phyloP scores from a whole-genome alignment of 2,329 filamentous ascomycete species.

The Laburnicola sp. region DNA sequence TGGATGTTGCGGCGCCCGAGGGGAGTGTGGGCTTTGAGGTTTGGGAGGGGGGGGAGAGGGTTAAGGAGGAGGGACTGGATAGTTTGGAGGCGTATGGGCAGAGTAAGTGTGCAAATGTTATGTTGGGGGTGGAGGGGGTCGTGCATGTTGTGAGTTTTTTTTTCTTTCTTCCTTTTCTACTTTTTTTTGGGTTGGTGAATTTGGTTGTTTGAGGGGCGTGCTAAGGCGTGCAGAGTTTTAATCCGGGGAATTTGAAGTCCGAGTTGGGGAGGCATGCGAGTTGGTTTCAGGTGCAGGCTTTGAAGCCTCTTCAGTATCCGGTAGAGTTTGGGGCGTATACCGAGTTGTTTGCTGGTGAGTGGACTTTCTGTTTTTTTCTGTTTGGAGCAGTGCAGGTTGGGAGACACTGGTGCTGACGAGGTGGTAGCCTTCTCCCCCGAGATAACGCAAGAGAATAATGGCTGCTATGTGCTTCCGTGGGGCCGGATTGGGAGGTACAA shows the following conservation, averaged over 20 bases:
- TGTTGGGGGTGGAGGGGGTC: conserved; percentile 14
- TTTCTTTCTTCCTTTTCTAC: neutral
- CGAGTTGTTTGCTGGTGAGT: conserved; percentile 48
- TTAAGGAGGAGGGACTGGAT: conserved; percentile 17
- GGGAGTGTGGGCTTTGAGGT: conserved; percentile 14
- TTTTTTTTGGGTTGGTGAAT: neutral
- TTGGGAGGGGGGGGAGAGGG: conserved; percentile 6
- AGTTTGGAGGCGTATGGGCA: conserved; percentile 10
- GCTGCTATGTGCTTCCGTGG: conserved; percentile 34
- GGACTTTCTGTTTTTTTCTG: neutral
- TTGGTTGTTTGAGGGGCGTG: neutral
- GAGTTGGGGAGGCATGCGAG: conserved; percentile 10
- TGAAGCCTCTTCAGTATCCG: conserved; percentile 20
- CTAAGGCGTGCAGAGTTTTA: conserved; percentile 16
- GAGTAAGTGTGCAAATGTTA: conserved; percentile 24
- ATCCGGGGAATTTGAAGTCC: conserved; percentile 48
- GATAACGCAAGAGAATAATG: conserved; percentile 45
- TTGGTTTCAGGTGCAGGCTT: neutral
- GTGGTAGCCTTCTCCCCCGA: conserved; percentile 47
- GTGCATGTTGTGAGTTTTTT: conserved; percentile 7
- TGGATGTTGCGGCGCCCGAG: conserved; percentile 5
- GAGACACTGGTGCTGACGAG: neutral
- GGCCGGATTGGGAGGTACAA: conserved; percentile 34
- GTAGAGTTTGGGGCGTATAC: conserved; percentile 52
- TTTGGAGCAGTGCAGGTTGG: neutral